Conservation (phyloP, 192 early-diverging fungal genomes). For the Phlyctochytrium planicorne region DNA sequence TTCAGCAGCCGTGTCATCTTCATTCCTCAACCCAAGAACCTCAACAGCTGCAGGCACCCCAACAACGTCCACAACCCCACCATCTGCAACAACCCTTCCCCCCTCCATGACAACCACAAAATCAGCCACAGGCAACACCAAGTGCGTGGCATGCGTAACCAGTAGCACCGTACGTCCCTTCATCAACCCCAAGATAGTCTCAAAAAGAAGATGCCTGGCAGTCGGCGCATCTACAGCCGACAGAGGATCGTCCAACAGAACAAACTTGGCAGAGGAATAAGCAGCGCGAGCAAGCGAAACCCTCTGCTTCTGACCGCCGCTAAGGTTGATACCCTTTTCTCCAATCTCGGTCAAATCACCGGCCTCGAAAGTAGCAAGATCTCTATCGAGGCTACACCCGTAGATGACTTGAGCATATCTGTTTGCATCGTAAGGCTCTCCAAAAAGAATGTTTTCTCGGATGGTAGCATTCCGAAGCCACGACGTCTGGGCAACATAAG, state of each 20-base stretch:
- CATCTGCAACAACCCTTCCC: slow-evolving; percentile 60
- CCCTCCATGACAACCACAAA: slow-evolving; percentile 51
- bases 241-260: slow-evolving; percentile 79
- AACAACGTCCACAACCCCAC: too few species aligned
- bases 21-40: too few species aligned
- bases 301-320: slow-evolving; percentile 86
- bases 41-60: too few species aligned
- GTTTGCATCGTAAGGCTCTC: slow-evolving; percentile 62
- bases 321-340: slow-evolving; percentile 69
- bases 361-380: slow-evolving; percentile 77
- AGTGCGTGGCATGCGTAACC: slow-evolving; percentile 63
- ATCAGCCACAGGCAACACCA: slow-evolving; percentile 30
- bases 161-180: slow-evolving; percentile 67
- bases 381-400: slow-evolving; percentile 81
- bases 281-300: slow-evolving; percentile 79
- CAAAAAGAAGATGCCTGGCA: slow-evolving; percentile 67
- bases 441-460: slow-evolving; percentile 80
- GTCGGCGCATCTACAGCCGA: slow-evolving; percentile 87
- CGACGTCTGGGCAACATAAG: slow-evolving; percentile 77
- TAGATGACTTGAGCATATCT: slow-evolving; percentile 79
- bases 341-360: slow-evolving; percentile 90
- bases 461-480: slow-evolving; percentile 62
- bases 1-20: too few species aligned
- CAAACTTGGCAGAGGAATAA: slow-evolving; percentile 60
- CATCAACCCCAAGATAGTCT: slow-evolving; percentile 71